A percentile compares a stretch with the other conserved stretches of the same genome.
Conservation (phyloP, 345 rosid species). For the Carallia brachiata region DNA sequence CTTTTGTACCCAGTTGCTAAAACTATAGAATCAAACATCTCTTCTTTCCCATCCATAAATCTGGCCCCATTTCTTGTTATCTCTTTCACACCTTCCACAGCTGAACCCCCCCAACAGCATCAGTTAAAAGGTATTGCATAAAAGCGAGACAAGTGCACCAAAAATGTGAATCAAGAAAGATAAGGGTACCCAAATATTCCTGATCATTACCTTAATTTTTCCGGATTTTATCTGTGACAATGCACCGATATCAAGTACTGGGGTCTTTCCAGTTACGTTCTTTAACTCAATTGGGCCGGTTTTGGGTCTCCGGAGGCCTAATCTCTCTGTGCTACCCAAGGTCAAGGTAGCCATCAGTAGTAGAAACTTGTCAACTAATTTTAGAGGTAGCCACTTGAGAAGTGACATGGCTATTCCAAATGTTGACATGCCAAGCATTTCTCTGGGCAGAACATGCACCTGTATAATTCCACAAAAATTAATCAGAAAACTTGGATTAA, state of each 20-base stretch:
- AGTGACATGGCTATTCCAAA: slow-evolving; percentile 80
- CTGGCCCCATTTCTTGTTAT: slow-evolving; percentile 62
- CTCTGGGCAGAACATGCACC: slow-evolving; percentile 95
- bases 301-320: slow-evolving; percentile 85
- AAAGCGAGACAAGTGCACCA: background rate
- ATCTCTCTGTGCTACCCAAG: slow-evolving; percentile 62
- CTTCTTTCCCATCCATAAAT: slow-evolving; percentile 78
- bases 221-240: slow-evolving; percentile 65
- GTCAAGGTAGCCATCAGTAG: slow-evolving; percentile 44
- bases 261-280: slow-evolving; percentile 81
- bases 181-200: background rate
- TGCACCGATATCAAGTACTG: slow-evolving; percentile 87
- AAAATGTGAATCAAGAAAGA: background rate
- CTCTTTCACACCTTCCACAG: slow-evolving; percentile 69
- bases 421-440: slow-evolving; percentile 76
- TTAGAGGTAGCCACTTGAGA: slow-evolving; percentile 72
- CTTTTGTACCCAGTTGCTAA: slow-evolving; percentile 93
- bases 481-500: background rate
- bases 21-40: slow-evolving; percentile 67
- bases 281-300: slow-evolving; percentile 91
- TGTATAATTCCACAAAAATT: slow-evolving; percentile 16
- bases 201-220: slow-evolving; percentile 57
- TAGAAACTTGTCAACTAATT: slow-evolving; percentile 59
- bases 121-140: slow-evolving; percentile 3
- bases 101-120: slow-evolving; percentile 34